Conservation (phyloP, 768 basidiomycete species). For the Ramaria sp. region DNA sequence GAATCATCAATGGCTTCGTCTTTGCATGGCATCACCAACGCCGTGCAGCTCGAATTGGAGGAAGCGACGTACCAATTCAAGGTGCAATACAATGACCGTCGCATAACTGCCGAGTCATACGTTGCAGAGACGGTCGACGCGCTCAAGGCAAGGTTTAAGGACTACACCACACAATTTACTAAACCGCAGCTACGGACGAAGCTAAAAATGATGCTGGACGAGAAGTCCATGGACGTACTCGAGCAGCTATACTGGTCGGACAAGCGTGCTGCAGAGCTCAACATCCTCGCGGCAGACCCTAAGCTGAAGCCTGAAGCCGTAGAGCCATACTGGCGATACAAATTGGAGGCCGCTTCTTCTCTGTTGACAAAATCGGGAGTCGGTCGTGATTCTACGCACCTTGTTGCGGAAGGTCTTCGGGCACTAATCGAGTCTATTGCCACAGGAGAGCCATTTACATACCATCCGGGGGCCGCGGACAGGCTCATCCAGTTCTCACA, state of each 20-base stretch:
- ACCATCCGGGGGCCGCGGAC: slow-evolving; percentile 82
- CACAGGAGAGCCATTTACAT: slow-evolving; percentile 79
- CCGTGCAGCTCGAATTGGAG: slow-evolving; percentile 93
- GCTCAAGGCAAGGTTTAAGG: slow-evolving; percentile 83
- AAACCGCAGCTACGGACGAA: slow-evolving; percentile 82
- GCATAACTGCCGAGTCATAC: slow-evolving; percentile 91
- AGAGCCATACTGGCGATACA: slow-evolving; percentile 92
- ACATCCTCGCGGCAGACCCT: slow-evolving; percentile 55
- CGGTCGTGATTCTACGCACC: slow-evolving; percentile 85
- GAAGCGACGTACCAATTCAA: slow-evolving; percentile 99
- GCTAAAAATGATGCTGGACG: slow-evolving; percentile 88
- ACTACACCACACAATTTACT: slow-evolving; percentile 74
- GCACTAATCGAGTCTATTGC: slow-evolving; percentile 86
- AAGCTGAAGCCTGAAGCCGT: slow-evolving; percentile 64
- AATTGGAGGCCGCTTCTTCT: slow-evolving; percentile 88
- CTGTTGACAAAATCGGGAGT: slow-evolving; percentile 93
- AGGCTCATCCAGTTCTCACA: slow-evolving; percentile 89
- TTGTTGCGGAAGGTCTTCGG: slow-evolving; percentile 90
- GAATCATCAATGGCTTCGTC: slow-evolving; percentile 97
- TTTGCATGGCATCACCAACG: slow-evolving; percentile 91
- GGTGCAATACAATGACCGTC: slow-evolving; percentile 93
- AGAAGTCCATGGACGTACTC: slow-evolving; percentile 93
- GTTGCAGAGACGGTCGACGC: slow-evolving; percentile 95
- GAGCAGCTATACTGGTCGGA: slow-evolving; percentile 98
- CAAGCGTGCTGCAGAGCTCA: slow-evolving; percentile 70